phyloP scores from a whole-genome alignment of 2,329 filamentous ascomycete genomes.

The Aspergillus quadricinctus region DNA sequence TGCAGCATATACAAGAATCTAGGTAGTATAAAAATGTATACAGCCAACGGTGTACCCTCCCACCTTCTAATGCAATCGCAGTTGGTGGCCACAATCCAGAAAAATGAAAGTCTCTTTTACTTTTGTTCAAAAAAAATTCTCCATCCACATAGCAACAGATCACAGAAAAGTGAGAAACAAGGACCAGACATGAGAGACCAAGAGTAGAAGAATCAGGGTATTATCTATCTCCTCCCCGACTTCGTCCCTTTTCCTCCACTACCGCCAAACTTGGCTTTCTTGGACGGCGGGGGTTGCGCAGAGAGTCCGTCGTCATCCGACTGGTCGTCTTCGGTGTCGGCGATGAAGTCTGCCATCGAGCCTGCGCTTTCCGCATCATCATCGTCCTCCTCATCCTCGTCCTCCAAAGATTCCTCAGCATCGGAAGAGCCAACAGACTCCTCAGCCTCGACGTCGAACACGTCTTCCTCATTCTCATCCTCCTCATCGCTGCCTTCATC shows the following conservation, averaged over 20 bases:
- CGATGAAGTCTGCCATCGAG: constrained; percentile 43
- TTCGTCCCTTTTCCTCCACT: constrained; percentile 28
- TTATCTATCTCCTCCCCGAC: constrained; percentile 32
- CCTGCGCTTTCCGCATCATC: constrained; percentile 59
- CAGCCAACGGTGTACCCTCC: neutral
- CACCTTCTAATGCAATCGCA: neutral
- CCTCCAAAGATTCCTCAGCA: constrained; percentile 51
- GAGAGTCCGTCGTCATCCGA: constrained; percentile 24
- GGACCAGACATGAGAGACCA: constrained; percentile 8
- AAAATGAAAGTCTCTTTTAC: constrained; percentile 4
- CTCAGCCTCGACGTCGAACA: constrained; percentile 44
- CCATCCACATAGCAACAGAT: constrained; percentile 1
- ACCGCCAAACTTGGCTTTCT: constrained; percentile 31
- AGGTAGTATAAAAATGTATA: neutral
- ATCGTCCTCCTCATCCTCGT: constrained; percentile 60
- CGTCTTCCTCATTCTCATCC: constrained; percentile 37
- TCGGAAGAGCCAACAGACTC: constrained; percentile 40
- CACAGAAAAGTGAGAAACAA: constrained; percentile 14
- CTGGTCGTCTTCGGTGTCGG: constrained; percentile 44
- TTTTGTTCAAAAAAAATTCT: neutral
- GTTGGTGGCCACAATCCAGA: neutral
- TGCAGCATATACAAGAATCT: neutral
- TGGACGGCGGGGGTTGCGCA: constrained; percentile 27
- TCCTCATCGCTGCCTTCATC: constrained; percentile 56
- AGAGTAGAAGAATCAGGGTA: constrained; percentile 17